These are phyloP conservation scores for Backusella circina DNA, from an alignment of 192 early-diverging fungal species.

Conservation along the genomic window DNA sequence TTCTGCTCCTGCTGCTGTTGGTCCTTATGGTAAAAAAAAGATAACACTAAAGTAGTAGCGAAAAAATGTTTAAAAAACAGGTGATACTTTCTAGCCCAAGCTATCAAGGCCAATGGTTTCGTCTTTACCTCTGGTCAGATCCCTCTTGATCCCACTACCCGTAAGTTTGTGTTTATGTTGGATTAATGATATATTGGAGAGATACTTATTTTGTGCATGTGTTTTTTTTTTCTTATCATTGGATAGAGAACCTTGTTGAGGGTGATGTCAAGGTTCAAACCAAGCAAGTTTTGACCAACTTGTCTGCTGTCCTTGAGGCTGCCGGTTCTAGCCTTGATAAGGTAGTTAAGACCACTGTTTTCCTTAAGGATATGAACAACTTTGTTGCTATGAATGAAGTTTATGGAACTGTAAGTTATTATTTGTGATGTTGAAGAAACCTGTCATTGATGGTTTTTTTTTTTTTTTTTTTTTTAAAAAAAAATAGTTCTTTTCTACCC, in stretches of 20 bases:
- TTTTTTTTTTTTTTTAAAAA: neutral
- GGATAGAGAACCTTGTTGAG: slow-evolving; percentile 21
- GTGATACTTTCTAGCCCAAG: slow-evolving; percentile 47
- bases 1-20: slow-evolving; percentile 68
- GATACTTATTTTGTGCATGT: neutral
- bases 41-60: neutral
- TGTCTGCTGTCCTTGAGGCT: slow-evolving; percentile 79
- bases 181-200: neutral
- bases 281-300: slow-evolving; percentile 75
- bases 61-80: neutral
- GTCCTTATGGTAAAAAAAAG: slow-evolving; percentile 63
- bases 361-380: slow-evolving; percentile 89
- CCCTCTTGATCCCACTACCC: slow-evolving; percentile 70
- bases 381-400: slow-evolving; percentile 89
- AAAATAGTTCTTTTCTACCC: slow-evolving; percentile 53
- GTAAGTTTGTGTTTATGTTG: slow-evolving; percentile 37
- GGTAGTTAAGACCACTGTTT: slow-evolving; percentile 96
- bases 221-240: neutral
- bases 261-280: slow-evolving; percentile 34
- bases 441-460: neutral
- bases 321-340: slow-evolving; percentile 75
- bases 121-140: slow-evolving; percentile 82
- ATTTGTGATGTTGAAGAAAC: neutral
- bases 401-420: slow-evolving; percentile 61
- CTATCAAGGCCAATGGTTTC: slow-evolving; percentile 78